Percentiles rank a stretch among this genome's conserved stretches.
Conservation (phyloP, 768 basidiomycete species). For the Boletus edulis region DNA sequence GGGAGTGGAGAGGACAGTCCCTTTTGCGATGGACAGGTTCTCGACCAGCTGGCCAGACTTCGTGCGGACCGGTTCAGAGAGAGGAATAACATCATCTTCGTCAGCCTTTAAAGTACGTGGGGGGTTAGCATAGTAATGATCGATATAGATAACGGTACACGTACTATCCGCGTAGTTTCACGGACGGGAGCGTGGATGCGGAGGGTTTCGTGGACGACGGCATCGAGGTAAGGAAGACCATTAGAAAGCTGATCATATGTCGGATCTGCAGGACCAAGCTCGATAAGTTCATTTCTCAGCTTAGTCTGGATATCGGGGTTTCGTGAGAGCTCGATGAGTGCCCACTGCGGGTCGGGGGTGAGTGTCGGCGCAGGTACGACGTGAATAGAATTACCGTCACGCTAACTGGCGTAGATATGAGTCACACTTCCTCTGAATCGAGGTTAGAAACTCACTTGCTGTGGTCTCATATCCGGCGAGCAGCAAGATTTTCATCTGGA, state of each 20-base stretch:
- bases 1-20: constrained; percentile 34
- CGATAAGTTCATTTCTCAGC: constrained; percentile 48
- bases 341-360: constrained; percentile 39
- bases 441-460: constrained; percentile 7
- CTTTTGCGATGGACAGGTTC: constrained; percentile 44
- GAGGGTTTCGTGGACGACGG: constrained; percentile 45
- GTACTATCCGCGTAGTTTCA: constrained; percentile 16
- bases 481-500: constrained; percentile 21
- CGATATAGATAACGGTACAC: not conserved
- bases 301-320: constrained; percentile 45
- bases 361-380: not conserved
- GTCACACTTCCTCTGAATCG: not conserved
- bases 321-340: constrained; percentile 52
- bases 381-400: constrained; percentile 14
- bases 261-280: constrained; percentile 42
- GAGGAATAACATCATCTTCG: constrained; percentile 58
- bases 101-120: constrained; percentile 32
- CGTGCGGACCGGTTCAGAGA: constrained; percentile 47
- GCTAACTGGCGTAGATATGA: constrained; percentile 9
- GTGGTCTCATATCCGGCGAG: constrained; percentile 26
- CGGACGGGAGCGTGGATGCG: constrained; percentile 41
- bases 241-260: constrained; percentile 52
- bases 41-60: constrained; percentile 38
- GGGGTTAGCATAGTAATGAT: not conserved
- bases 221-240: constrained; percentile 54